Conservation (phyloP, 257 asterid genomes). For the Nicotiana undulata region DNA sequence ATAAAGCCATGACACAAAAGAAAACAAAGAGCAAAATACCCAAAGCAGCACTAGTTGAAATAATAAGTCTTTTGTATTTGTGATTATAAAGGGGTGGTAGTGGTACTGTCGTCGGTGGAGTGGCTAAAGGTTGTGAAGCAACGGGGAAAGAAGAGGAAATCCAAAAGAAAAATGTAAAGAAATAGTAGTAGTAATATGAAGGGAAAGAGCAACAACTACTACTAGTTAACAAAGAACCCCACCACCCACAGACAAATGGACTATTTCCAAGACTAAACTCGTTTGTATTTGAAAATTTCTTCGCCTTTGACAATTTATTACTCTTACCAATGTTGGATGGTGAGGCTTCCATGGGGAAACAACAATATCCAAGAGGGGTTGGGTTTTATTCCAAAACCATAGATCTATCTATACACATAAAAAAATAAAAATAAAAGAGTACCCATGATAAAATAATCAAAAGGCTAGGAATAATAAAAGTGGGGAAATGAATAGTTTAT, state of each 20-base stretch:
- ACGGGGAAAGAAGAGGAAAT: not conserved
- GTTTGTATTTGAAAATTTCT: not conserved
- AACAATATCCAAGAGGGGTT: not conserved
- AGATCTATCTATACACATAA: not conserved
- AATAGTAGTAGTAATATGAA: not conserved
- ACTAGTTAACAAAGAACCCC: constrained; percentile 4
- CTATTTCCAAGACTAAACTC: not conserved
- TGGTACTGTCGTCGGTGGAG: not conserved
- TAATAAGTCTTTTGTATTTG: not conserved
- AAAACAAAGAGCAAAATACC: not conserved
- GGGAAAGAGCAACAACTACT: not conserved
- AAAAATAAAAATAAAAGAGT: not conserved
- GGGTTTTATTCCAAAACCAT: not conserved
- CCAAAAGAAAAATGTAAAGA: not conserved
- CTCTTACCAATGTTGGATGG: not conserved
- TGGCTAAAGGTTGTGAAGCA: not conserved
- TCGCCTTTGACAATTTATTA: not conserved
- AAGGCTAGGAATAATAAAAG: not conserved
- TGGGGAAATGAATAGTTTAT: too few species aligned
- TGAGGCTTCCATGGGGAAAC: constrained; percentile 9
- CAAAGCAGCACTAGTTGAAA: not conserved
- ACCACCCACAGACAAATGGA: constrained; percentile 13
- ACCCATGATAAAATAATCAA: not conserved
- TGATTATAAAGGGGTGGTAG: not conserved
- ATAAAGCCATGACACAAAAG: not conserved